phyloP scores from a whole-genome alignment of 352 stramenopile genomes.

The Pythium guiyangense region DNA sequence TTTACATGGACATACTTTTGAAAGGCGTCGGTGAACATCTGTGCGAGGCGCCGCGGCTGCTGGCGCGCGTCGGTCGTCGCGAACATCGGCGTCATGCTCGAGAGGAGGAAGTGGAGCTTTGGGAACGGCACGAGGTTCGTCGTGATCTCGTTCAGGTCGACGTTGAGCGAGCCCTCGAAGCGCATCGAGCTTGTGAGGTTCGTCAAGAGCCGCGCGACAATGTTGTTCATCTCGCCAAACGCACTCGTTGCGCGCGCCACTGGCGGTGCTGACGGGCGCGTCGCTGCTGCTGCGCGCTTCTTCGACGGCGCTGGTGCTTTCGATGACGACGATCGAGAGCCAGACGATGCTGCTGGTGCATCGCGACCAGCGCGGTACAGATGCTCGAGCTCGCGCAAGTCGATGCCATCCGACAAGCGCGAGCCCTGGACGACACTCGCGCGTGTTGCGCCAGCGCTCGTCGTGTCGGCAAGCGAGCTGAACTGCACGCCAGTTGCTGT shows the following conservation, averaged over 20 bases:
- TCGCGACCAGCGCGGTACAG: conserved; percentile 39
- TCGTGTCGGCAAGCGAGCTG: conserved; percentile 12
- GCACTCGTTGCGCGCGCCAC: conserved; percentile 36
- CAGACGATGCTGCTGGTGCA: background rate
- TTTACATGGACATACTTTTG: conserved; percentile 28
- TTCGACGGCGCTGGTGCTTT: conserved; percentile 8
- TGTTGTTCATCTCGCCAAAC: conserved; percentile 98
- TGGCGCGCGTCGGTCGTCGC: conserved; percentile 38
- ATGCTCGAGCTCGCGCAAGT: conserved; percentile 42
- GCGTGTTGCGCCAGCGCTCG: background rate
- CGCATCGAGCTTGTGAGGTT: conserved; percentile 99
- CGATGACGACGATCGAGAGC: background rate
- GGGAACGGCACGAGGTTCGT: conserved; percentile 99
- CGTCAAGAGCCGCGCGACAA: conserved; percentile 96
- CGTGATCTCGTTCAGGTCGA: conserved; percentile 99
- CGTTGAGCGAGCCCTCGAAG: conserved; percentile 98
- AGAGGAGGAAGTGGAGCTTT: conserved; percentile 98
- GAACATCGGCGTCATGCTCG: conserved; percentile 68
- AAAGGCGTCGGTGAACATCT: conserved; percentile 72
- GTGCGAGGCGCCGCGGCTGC: conserved; percentile 44
- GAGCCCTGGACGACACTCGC: conserved; percentile 27
- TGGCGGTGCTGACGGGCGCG: conserved; percentile 9
- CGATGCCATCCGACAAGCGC: conserved; percentile 36
- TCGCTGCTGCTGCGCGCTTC: conserved; percentile 9
- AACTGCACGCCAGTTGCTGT: conserved; percentile 6